These are phyloP conservation scores for Carex arenaria DNA, from an alignment of 202 grass and related monocot genomes.

Conservation along the genomic window DNA sequence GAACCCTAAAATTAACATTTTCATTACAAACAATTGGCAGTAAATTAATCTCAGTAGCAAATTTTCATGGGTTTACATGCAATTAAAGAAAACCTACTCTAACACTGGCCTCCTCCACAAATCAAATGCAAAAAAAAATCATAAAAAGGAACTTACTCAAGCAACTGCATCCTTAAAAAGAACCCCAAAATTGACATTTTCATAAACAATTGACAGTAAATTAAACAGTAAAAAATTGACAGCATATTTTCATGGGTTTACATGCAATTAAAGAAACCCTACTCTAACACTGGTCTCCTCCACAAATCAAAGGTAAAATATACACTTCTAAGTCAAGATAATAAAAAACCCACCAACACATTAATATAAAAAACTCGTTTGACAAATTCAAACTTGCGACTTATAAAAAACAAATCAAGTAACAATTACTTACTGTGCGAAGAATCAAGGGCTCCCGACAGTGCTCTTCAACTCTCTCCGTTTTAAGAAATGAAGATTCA, in stretches of 20 bases:
- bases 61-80: background rate
- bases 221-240: background rate
- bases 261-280: background rate
- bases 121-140: background rate
- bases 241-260: background rate
- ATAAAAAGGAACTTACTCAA: too few relatives aligned
- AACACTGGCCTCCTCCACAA: background rate
- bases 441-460: slow-evolving; percentile 12
- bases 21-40: background rate
- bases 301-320: slow-evolving; percentile 1
- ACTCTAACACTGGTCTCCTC: background rate
- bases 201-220: background rate
- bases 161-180: too few relatives aligned
- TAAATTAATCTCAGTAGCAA: background rate
- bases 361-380: background rate
- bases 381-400: background rate
- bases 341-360: background rate
- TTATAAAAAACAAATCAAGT: background rate
- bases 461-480: background rate
- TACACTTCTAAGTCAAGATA: background rate
- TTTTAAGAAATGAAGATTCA: slow-evolving; percentile 4
- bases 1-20: background rate
- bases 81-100: background rate
- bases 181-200: background rate
- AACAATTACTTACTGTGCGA: background rate